Conservation (phyloP, 163 green algal genomes). For the Chlorella variabilis region DNA sequence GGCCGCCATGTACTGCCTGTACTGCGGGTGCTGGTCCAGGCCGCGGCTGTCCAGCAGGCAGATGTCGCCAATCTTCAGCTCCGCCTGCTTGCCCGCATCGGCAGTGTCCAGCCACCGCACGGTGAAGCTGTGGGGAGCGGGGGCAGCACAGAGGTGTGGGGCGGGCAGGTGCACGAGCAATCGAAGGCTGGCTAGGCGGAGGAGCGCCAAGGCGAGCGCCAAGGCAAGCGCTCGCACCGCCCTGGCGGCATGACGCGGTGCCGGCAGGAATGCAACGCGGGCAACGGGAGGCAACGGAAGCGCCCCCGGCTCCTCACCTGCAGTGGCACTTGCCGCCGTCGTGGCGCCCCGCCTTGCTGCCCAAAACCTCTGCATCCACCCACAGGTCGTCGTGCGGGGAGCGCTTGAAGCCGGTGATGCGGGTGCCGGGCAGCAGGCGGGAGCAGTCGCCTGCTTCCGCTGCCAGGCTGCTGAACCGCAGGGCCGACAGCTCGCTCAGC, state of each 20-base stretch:
- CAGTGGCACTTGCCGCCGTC: constrained; percentile 21
- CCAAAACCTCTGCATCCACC: constrained; percentile 26
- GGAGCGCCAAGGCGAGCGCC: too few species aligned
- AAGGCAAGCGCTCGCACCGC: too few species aligned
- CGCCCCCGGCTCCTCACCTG: background rate
- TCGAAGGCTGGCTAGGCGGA: too few species aligned
- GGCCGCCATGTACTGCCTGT: background rate
- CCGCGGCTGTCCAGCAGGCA: constrained; percentile 14
- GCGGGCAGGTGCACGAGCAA: too few species aligned
- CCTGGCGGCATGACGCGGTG: too few species aligned
- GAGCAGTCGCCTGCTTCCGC: constrained; percentile 7
- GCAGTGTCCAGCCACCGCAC: constrained; percentile 18
- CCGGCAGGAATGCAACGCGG: too few species aligned
- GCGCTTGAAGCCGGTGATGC: constrained; percentile 28
- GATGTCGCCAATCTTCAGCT: constrained; percentile 13
- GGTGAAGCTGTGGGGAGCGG: constrained; percentile 15
- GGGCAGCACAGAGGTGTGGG: background rate
- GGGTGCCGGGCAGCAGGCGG: background rate
- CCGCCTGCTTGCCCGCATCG: background rate
- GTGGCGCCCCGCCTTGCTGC: background rate
- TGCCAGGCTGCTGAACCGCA: constrained; percentile 13
- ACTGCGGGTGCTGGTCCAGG: background rate
- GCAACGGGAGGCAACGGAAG: too few species aligned
- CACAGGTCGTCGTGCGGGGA: background rate
- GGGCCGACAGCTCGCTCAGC: background rate